These are phyloP conservation scores for Beauveria australis DNA, from an alignment of 2,329 filamentous ascomycete species.

Conservation along the genomic window DNA sequence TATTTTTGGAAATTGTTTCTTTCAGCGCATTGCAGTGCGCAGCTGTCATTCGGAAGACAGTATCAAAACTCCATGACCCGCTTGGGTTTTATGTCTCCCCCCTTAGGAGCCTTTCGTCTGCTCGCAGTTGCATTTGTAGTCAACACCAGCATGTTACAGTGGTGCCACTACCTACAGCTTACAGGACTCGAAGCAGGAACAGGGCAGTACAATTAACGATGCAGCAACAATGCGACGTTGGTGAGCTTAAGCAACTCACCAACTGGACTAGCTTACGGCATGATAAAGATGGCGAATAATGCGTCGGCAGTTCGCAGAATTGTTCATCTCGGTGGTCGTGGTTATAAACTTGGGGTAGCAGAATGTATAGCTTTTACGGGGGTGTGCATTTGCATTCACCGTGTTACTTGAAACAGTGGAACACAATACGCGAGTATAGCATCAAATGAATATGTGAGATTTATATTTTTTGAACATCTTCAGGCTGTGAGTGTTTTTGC, in stretches of 20 bases:
- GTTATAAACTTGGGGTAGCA: slow-evolving; percentile 5
- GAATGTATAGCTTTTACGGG: neutral
- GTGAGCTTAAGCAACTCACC: neutral
- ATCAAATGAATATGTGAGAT: neutral
- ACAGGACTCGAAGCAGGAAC: neutral
- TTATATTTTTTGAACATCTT: too few relatives aligned
- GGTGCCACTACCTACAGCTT: slow-evolving; percentile 5
- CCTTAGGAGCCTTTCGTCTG: too few relatives aligned
- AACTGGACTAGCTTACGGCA: neutral
- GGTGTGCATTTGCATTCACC: neutral
- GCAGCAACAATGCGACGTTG: neutral
- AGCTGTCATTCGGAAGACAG: too few relatives aligned
- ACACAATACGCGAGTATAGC: neutral
- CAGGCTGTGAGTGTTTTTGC: too few relatives aligned
- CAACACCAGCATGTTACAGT: too few relatives aligned
- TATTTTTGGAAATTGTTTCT: too few relatives aligned
- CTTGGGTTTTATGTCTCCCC: too few relatives aligned
- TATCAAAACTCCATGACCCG: too few relatives aligned
- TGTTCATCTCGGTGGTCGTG: slow-evolving; percentile 3
- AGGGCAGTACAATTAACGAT: neutral
- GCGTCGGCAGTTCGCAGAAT: neutral
- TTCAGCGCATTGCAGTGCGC: too few relatives aligned
- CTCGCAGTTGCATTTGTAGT: too few relatives aligned
- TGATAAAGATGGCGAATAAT: slow-evolving; percentile 5
- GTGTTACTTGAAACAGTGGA: neutral